Evolutionary conservation across 768 basidiomycete species (phyloP), one percentile per base, ranked within the genome.

Genomic region (Mycena filopes): DNA sequence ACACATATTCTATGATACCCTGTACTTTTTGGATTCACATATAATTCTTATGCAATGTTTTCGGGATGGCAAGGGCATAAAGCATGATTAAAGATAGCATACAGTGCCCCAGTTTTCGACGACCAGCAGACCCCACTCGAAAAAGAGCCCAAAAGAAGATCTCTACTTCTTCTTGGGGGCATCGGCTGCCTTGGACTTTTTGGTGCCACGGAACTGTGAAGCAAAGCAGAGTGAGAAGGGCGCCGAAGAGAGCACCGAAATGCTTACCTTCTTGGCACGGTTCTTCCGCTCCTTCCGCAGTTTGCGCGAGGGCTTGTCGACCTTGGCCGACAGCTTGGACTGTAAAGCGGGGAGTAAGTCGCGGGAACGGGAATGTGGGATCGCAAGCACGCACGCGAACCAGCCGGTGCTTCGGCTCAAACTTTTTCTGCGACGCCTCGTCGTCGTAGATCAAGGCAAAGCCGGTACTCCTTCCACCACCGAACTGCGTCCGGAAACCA

Each of bases 241-340:
- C 29, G 23, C 59, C 18, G 48, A 21, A 25, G 42, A 65, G 41
- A 26, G 55, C 26, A 23, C 4, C 12, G 23, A 23, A 12, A 20
- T 28, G 41, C 64, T 21, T 28, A 95, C 96, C 91, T 98, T 99
- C 93, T 99, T 99, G 68, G 93, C 88, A 78, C 97, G 91, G 84
- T 99, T 99, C 89, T 99, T 99, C 75, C 98, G 90, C 86, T 99
- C 97, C 86, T 99, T 98, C 81, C 98, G 92, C 81, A 99, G 89
- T 81, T 99, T 99, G 76, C 98, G 92, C 70, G 95, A 95, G 57
- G 97, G 84, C 81, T 91, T 95, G 45, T 95, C 93, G 68, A 91
- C 89, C 84, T 98, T 98, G 68, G 84, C 63, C 36, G 73, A 77
- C 50, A 95, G 77, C 55, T 92, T 91, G 69, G 84, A 87, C 94